These are phyloP conservation scores for Fusarium luffae DNA, from an alignment of 2,329 filamentous ascomycete genomes.

Conservation along the genomic window DNA sequence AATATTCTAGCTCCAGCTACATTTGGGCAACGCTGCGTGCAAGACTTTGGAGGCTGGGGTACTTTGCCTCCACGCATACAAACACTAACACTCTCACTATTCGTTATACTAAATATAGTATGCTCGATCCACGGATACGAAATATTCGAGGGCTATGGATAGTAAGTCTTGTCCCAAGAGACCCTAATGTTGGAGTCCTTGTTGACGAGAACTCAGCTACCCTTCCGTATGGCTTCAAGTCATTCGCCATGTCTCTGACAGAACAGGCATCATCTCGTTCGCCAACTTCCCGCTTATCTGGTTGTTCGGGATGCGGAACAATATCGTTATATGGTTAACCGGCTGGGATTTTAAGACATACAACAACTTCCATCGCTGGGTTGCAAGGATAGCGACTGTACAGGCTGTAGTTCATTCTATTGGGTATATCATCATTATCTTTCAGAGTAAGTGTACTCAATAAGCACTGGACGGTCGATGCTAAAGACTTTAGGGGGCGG, in stretches of 20 bases:
- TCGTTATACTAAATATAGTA: neutral
- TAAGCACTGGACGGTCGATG: neutral
- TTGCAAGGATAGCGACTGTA: slow-evolving; percentile 70
- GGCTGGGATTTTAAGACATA: slow-evolving; percentile 77
- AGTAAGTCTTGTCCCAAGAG: neutral
- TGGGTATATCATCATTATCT: slow-evolving; percentile 61
- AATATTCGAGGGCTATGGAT: slow-evolving; percentile 21
- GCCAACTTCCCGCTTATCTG: slow-evolving; percentile 73
- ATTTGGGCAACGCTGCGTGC: slow-evolving; percentile 1
- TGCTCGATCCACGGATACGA: slow-evolving; percentile 10
- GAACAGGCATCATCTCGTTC: slow-evolving; percentile 72
- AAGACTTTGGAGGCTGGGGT: slow-evolving; percentile 9
- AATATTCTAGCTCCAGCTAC: slow-evolving; percentile 1
- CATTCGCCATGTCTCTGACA: slow-evolving; percentile 68
- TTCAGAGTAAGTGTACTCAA: neutral
- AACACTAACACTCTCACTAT: neutral
- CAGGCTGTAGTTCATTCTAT: slow-evolving; percentile 72
- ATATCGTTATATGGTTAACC: slow-evolving; percentile 72
- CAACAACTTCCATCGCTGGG: slow-evolving; percentile 74
- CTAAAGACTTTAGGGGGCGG: slow-evolving; percentile 50
- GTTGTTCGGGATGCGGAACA: slow-evolving; percentile 75
- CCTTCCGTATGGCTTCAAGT: slow-evolving; percentile 50
- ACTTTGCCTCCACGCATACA: slow-evolving; percentile 9
- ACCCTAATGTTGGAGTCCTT: accelerated
- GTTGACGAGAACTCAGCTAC: slow-evolving; percentile 46